Evolutionary conservation across 2,329 filamentous ascomycete species (phyloP).

Genomic region (Penicillium nordicum): DNA sequence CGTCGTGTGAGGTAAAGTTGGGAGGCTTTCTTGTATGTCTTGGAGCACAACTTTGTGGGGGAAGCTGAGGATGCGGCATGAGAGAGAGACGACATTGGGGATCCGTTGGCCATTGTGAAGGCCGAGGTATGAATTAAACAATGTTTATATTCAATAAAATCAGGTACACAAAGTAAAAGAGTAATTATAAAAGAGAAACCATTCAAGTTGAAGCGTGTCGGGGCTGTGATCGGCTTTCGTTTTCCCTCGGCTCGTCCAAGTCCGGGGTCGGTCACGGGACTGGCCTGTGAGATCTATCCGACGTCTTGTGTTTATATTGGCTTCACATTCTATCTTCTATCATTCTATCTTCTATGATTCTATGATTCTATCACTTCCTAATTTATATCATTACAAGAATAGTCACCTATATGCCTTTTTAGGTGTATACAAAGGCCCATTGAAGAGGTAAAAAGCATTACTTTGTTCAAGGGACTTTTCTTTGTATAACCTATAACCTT

Average conservation of each 20-base stretch:
- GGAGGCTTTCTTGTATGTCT: constrained; percentile 89
- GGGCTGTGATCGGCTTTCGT: constrained; percentile 25
- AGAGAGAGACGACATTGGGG: constrained; percentile 43
- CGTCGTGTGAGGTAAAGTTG: constrained; percentile 93
- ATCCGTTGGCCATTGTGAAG: constrained; percentile 31
- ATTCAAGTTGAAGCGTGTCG: neutral
- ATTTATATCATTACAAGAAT: too few relatives aligned
- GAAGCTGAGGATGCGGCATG: constrained; percentile 66
- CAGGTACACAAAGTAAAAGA: neutral
- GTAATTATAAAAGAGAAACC: neutral
- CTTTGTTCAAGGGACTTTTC: too few relatives aligned
- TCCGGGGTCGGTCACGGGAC: constrained; percentile 37
- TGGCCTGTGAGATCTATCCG: constrained; percentile 5
- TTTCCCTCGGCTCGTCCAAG: constrained; percentile 36
- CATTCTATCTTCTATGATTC: neutral
- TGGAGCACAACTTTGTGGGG: constrained; percentile 65
- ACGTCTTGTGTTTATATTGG: neutral
- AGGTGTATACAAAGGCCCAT: too few relatives aligned
- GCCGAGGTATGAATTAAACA: neutral
- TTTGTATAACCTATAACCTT: too few relatives aligned
- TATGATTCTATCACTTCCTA: neutral
- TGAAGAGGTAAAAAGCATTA: too few relatives aligned
- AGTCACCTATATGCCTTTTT: too few relatives aligned
- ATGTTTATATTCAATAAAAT: neutral
- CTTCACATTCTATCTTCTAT: neutral